phyloP scores from a whole-genome alignment of 1,284 basidiomycete species.

The Rhodotorula sp. region DNA sequence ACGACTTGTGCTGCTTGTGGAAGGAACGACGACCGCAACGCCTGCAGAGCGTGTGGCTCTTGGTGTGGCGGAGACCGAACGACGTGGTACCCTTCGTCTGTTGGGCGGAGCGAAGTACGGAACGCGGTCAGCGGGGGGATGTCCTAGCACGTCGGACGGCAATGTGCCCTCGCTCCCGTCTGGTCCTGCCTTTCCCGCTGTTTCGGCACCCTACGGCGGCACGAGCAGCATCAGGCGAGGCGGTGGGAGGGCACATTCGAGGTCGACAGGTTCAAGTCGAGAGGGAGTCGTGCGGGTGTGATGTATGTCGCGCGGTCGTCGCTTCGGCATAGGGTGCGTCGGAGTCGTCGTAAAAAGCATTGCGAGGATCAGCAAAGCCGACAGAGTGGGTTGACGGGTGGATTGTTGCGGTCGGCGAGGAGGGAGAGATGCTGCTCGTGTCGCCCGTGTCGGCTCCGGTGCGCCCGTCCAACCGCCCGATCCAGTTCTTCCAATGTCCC shows the following conservation, averaged over 20 bases:
- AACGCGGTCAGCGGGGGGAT: neutral
- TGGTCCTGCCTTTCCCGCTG: neutral
- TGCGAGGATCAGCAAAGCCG: neutral
- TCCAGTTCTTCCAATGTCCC: too few species aligned
- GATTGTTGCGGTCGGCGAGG: neutral
- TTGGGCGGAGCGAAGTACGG: neutral
- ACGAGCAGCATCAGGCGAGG: neutral
- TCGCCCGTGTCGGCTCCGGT: neutral
- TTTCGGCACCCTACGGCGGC: neutral
- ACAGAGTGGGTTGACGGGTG: neutral
- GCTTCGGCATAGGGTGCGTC: neutral
- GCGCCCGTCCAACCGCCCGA: neutral
- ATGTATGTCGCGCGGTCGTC: neutral
- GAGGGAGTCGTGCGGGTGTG: neutral
- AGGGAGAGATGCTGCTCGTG: neutral
- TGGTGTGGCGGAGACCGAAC: constrained; percentile 91
- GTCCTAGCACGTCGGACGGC: neutral
- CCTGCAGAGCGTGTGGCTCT: constrained; percentile 94
- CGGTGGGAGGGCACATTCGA: neutral
- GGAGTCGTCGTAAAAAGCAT: neutral
- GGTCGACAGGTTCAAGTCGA: neutral
- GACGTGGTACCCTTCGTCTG: constrained; percentile 41
- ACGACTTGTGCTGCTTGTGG: constrained; percentile 97
- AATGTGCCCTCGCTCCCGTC: neutral
- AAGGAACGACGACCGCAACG: constrained; percentile 89